Evolutionary conservation across 305 asterid genomes (phyloP), one percentile per base, ranked within the genome.

Genomic region (Fraxinus platypoda): DNA sequence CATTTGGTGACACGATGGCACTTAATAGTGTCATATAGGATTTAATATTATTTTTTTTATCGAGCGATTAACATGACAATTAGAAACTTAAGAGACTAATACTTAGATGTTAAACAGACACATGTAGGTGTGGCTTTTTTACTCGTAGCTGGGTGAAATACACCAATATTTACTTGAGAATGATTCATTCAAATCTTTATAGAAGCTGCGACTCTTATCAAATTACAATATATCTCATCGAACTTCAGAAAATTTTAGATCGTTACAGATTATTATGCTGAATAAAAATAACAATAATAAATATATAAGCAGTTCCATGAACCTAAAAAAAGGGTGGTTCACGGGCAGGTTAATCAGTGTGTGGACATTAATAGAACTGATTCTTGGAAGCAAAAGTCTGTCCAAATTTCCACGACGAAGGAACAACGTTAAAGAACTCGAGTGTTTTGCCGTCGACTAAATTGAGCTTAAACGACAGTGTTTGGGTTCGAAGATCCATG

Each of bases 331-430:
- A 73, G 59, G 43, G 21, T 73, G 37, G 78, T 74, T 64, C 87
- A 84, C 62, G 59, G 57, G n/a, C 62, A 52, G 23, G 62, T 72
- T 13, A 68, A 41, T 54, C 43, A 25, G 46, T 0, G 23, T 38
- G 33, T 28, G 34, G 25, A 19, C 30, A 26, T n/a, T 28, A 80
- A 71, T 30, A 80, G 84, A 92, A 91, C 72, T 93, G 95, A 46
- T 33, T 87, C 6, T 83, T 81, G 4, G 97, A 91, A 46, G 95
- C 82, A 78, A 88, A 93, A 81, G 97, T 93, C 81, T 93, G 97
- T 33, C 95, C 94, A 52, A 85, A 93, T 13, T 79, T 84, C 95
- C 97, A 93, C 0, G 92, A 87, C 31, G 93, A 87, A 76, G 97
- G 95, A 13, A 90, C 91, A 35, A 87, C 91, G 78, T 90, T 87